A percentile compares a stretch with the other conserved stretches of the same genome.
phyloP scores from a whole-genome alignment of 352 stramenopile species.

The Globisporangium spiculum region DNA sequence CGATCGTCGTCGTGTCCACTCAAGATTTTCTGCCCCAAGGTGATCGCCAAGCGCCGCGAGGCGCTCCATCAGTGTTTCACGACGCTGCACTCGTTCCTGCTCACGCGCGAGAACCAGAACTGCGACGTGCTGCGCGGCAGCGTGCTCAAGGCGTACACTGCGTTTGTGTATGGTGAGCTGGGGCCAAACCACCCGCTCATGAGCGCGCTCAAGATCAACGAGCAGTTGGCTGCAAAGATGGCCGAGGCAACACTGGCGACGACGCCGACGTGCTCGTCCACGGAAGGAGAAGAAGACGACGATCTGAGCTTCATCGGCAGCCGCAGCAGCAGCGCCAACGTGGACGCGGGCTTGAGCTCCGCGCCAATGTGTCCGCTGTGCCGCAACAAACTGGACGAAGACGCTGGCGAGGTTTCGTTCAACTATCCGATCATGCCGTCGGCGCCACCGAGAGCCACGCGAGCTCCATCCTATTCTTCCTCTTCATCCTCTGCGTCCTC shows the following conservation, averaged over 20 bases:
- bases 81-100: constrained; percentile 15
- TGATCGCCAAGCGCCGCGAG: constrained; percentile 15
- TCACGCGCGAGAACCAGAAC: constrained; percentile 19
- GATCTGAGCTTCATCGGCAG: background rate
- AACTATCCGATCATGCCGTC: background rate
- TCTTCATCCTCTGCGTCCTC: background rate
- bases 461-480: background rate
- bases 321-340: constrained; percentile 1
- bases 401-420: constrained; percentile 3
- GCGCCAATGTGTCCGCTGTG: constrained; percentile 7
- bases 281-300: constrained; percentile 1
- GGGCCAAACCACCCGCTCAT: constrained; percentile 10
- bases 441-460: background rate
- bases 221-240: background rate
- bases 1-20: constrained; percentile 9
- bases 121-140: constrained; percentile 12
- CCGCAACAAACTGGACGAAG: constrained; percentile 10
- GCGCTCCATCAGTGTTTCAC: constrained; percentile 14
- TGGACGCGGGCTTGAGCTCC: background rate
- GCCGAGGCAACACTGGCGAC: background rate
- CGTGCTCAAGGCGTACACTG: constrained; percentile 12
- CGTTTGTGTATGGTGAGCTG: constrained; percentile 15
- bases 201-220: constrained; percentile 8
- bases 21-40: background rate
- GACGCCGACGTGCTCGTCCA: background rate